These are phyloP conservation scores for Kwoniella heveanensis DNA, from an alignment of 768 basidiomycete genomes.

Conservation along the genomic window DNA sequence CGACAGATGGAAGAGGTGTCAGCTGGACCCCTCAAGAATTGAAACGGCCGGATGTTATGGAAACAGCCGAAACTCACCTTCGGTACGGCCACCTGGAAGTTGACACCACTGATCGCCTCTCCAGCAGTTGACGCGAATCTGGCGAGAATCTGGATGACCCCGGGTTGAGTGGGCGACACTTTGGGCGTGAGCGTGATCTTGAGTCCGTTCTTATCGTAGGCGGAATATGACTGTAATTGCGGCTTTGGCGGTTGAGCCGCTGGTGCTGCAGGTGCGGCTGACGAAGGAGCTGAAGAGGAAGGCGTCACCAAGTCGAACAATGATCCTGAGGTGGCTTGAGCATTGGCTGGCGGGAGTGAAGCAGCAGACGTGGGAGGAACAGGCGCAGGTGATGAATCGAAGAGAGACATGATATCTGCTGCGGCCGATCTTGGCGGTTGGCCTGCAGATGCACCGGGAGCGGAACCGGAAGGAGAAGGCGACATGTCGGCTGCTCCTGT, in stretches of 20 bases:
- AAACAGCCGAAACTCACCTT: conserved; percentile 67
- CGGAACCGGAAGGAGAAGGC: conserved; percentile 53
- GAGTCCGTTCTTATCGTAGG: conserved; percentile 88
- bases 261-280: conserved; percentile 58
- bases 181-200: conserved; percentile 88
- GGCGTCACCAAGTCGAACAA: conserved; percentile 40
- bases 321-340: conserved; percentile 39
- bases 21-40: no score
- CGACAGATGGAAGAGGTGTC: not conserved
- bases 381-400: conserved; percentile 62
- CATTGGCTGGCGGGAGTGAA: conserved; percentile 28
- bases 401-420: conserved; percentile 89
- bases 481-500: conserved; percentile 42
- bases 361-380: conserved; percentile 56
- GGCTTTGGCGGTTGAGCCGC: conserved; percentile 59
- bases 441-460: conserved; percentile 53
- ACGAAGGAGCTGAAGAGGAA: conserved; percentile 40
- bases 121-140: conserved; percentile 72
- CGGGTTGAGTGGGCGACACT: conserved; percentile 75
- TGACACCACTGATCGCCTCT: conserved; percentile 65
- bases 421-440: conserved; percentile 62
- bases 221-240: conserved; percentile 72
- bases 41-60: no score
- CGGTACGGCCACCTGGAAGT: conserved; percentile 96
- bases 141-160: conserved; percentile 85